Evolutionary conservation across 2,329 filamentous ascomycete genomes (phyloP), one percentile per base, ranked within the genome.

Genomic region (Thermomyces lanuginosus): DNA sequence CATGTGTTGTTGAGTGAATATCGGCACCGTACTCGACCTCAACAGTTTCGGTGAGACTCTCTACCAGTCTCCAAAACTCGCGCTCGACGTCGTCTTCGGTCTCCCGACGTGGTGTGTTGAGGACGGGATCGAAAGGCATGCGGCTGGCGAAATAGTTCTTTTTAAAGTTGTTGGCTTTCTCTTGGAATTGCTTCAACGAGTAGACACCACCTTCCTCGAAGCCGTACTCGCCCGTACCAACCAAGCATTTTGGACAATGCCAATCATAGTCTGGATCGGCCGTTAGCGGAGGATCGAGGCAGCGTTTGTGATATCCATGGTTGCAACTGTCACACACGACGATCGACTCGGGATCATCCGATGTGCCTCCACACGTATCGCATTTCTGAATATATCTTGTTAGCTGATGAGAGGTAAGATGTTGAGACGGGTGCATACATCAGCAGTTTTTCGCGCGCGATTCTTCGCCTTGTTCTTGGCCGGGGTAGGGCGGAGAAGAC

Each of bases 1-100:
- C 89, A 45, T 98, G 89, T 0, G 89, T 98, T 0, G 89, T 95
- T 27, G 84, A 93, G 50, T 98, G 89, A 28, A 98, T 93, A 44
- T 98, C 89, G 6, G 89, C 89, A 20, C 89, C 89, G 44, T 98
- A 98, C 47, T 98, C 89, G 2, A 98, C 89, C 50, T 95, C 89
- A 1, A 95, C 84, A 0, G 83, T 91, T 51, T 95, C 89, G 35
- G 91, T 86, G 26, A 93, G 66, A 43, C 84, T 91, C 24, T 89
- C 81, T 1, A 95, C 89, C 6, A 95, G 66, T 40, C 82, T 72
- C 89, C 89, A 98, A 50, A 98, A 98, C 47, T 98, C 89, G 11
- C 74, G 73, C 54, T 98, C 89, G 3, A 98, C 81, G 39, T 95
- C 89, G 36, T 95, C 84, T 48, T 98, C 89, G 0, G 80, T 84